These are phyloP conservation scores for Kwoniella sp. DNA, from an alignment of 768 basidiomycete species.

Conservation along the genomic window DNA sequence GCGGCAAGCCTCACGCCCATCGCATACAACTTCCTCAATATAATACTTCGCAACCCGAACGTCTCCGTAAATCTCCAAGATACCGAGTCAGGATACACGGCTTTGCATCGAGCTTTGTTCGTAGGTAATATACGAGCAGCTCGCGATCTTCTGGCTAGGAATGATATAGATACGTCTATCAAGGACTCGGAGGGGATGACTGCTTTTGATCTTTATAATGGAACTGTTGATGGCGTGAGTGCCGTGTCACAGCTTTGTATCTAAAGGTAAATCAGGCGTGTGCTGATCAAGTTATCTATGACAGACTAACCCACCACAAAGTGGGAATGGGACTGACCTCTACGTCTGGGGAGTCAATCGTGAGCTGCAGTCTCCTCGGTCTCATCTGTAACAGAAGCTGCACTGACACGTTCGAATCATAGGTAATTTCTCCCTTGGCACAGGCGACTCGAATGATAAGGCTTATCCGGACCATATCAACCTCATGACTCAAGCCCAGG, in stretches of 20 bases:
- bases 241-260: neutral
- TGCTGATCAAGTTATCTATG: conserved; percentile 16
- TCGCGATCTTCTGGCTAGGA: conserved; percentile 70
- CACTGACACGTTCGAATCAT: neutral
- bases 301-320: conserved; percentile 54
- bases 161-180: conserved; percentile 69
- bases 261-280: neutral
- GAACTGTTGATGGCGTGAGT: conserved; percentile 68
- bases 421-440: conserved; percentile 83
- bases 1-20: conserved; percentile 65
- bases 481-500: conserved; percentile 57
- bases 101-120: conserved; percentile 84
- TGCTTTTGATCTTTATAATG: conserved; percentile 89
- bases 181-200: conserved; percentile 87
- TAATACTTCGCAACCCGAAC: conserved; percentile 72
- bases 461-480: conserved; percentile 73
- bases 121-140: conserved; percentile 65
- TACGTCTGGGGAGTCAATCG: conserved; percentile 87
- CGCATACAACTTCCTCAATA: conserved; percentile 74
- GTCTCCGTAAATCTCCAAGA: conserved; percentile 81
- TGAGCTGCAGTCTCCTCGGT: conserved; percentile 20
- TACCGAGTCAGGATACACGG: conserved; percentile 84
- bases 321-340: conserved; percentile 62
- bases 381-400: too few relatives aligned
- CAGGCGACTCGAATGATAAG: conserved; percentile 77